phyloP scores from a whole-genome alignment of 257 asterid species.

The Ehretia macrophylla region DNA sequence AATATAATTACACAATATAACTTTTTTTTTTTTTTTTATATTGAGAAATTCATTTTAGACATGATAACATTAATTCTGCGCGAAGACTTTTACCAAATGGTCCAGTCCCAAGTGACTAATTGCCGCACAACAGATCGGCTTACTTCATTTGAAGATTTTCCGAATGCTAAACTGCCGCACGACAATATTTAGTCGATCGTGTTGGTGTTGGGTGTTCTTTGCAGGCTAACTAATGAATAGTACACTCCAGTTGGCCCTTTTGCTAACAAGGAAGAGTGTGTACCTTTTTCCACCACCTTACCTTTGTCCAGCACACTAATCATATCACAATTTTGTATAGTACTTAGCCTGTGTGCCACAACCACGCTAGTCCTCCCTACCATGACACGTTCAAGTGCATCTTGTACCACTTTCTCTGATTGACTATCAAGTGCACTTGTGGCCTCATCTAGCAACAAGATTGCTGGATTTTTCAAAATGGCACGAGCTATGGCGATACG shows the following conservation, averaged over 20 bases:
- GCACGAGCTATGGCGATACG: conserved; percentile 83
- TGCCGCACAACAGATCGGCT: no score
- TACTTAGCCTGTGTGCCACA: conserved; percentile 82
- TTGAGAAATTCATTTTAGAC: no score
- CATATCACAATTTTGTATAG: conserved; percentile 61
- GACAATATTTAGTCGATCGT: no score
- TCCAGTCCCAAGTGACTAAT: no score
- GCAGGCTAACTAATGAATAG: conserved; percentile 63
- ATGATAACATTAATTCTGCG: no score
- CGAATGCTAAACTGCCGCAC: no score
- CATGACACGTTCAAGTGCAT: conserved; percentile 80
- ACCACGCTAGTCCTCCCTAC: conserved; percentile 82
- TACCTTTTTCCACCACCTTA: conserved; percentile 65
- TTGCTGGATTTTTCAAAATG: conserved; percentile 57
- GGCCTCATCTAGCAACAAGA: conserved; percentile 74
- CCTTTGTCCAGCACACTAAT: conserved; percentile 79
- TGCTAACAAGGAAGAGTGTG: conserved; percentile 60
- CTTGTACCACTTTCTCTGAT: conserved; percentile 81
- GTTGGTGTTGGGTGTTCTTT: conserved; percentile 29
- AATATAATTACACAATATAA: no score
- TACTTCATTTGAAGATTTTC: no score
- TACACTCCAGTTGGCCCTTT: conserved; percentile 62
- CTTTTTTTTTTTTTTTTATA: no score
- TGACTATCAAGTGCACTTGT: conserved; percentile 82
- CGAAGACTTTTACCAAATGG: no score